Evolutionary conservation across 2,329 filamentous ascomycete species (phyloP).

Genomic region (Apiospora arundinis): DNA sequence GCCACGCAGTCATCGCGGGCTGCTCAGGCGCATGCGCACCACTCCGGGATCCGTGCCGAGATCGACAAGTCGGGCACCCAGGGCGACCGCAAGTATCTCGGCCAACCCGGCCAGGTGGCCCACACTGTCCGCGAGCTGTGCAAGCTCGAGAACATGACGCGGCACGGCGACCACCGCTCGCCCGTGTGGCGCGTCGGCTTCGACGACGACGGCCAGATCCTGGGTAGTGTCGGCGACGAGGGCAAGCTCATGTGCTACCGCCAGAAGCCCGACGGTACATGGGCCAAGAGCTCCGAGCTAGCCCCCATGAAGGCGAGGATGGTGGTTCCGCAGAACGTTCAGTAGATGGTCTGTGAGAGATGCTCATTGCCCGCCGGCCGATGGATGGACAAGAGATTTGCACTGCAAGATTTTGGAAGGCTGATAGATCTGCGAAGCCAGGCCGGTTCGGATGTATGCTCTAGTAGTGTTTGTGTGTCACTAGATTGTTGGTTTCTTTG

Average conservation of each 20-base stretch:
- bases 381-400: not conserved
- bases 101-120: slow-evolving; percentile 68
- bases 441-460: not conserved
- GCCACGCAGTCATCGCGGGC: slow-evolving; percentile 9
- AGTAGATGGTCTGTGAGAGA: not conserved
- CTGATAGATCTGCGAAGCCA: not conserved
- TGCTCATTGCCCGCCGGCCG: not conserved
- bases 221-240: slow-evolving; percentile 80
- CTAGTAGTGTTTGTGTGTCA: not conserved
- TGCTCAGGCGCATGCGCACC: slow-evolving; percentile 38
- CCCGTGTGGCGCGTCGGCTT: slow-evolving; percentile 81
- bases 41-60: slow-evolving; percentile 59
- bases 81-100: slow-evolving; percentile 59
- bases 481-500: not conserved
- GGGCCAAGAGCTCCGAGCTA: slow-evolving; percentile 67
- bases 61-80: slow-evolving; percentile 56
- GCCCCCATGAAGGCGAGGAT: slow-evolving; percentile 63
- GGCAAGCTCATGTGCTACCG: slow-evolving; percentile 69
- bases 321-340: slow-evolving; percentile 46
- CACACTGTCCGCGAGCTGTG: slow-evolving; percentile 70
- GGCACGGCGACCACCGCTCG: slow-evolving; percentile 69
- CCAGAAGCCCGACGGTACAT: slow-evolving; percentile 62
- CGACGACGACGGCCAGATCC: slow-evolving; percentile 71
- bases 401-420: not conserved
- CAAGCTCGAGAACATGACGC: slow-evolving; percentile 69